These are phyloP conservation scores for Leccinum olivaceopallidum DNA, from an alignment of 768 basidiomycete genomes.

Conservation along the genomic window DNA sequence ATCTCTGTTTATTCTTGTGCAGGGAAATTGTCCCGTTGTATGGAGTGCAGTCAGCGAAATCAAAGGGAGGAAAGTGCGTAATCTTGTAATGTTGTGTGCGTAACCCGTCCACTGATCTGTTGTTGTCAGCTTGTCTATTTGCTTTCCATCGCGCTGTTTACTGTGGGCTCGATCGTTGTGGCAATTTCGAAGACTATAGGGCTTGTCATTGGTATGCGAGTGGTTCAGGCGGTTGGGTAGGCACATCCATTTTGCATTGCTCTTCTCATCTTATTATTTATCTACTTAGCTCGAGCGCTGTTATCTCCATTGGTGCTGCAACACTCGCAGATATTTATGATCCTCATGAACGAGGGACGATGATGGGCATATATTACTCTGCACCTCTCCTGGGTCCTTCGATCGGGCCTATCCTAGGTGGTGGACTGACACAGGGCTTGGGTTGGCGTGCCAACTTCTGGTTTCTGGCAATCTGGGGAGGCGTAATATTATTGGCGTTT, in stretches of 20 bases:
- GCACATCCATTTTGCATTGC: slow-evolving; percentile 7
- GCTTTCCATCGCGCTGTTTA: slow-evolving; percentile 51
- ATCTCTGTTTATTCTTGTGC: slow-evolving; percentile 70
- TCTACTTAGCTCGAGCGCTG: slow-evolving; percentile 55
- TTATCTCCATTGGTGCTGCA: slow-evolving; percentile 67
- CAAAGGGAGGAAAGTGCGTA: slow-evolving; percentile 65
- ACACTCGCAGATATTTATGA: slow-evolving; percentile 82
- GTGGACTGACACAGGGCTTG: slow-evolving; percentile 63
- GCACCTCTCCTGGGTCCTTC: slow-evolving; percentile 76
- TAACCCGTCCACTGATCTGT: neutral
- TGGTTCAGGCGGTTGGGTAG: slow-evolving; percentile 64
- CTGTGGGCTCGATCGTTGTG: slow-evolving; percentile 56
- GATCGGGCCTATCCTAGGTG: slow-evolving; percentile 70
- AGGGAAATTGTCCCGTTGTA: slow-evolving; percentile 51
- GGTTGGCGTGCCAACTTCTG: slow-evolving; percentile 86
- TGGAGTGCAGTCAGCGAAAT: slow-evolving; percentile 45
- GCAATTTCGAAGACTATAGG: slow-evolving; percentile 56
- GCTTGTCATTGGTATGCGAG: slow-evolving; percentile 65
- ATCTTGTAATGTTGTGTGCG: neutral
- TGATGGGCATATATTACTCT: slow-evolving; percentile 81
- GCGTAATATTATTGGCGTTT: slow-evolving; percentile 55
- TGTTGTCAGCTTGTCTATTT: slow-evolving; percentile 52
- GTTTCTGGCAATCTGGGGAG: slow-evolving; percentile 71
- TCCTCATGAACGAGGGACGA: slow-evolving; percentile 69
- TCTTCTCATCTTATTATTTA: neutral